A percentile compares a stretch with the other conserved stretches of the same genome.
phyloP scores from a whole-genome alignment of 75 land plant species.

The Selaginella moellendorffii region DNA sequence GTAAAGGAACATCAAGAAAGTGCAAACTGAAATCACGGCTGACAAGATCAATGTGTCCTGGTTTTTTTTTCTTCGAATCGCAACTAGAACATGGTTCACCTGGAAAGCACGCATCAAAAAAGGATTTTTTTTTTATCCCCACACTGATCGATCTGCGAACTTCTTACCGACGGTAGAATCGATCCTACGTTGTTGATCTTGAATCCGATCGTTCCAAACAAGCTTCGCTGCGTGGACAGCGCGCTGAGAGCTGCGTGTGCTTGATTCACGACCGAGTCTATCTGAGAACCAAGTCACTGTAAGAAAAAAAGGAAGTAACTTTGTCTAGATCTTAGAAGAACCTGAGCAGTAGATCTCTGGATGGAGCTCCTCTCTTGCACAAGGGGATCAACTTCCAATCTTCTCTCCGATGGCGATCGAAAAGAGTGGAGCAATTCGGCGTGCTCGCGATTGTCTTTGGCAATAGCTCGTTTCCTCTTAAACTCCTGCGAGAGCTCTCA shows the following conservation, averaged over 20 bases:
- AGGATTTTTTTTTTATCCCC: too few species aligned
- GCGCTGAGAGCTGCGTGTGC: slow-evolving; percentile 87
- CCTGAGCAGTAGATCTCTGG: slow-evolving; percentile 67
- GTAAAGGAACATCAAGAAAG: slow-evolving; percentile 61
- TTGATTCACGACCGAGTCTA: slow-evolving; percentile 69
- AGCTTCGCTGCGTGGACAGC: slow-evolving; percentile 64
- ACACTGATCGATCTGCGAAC: too few species aligned
- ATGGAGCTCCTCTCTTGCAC: slow-evolving; percentile 32
- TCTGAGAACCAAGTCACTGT: too few species aligned
- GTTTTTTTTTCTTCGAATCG: slow-evolving; percentile 74
- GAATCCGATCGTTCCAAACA: slow-evolving; percentile 62
- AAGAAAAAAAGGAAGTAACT: too few species aligned
- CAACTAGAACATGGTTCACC: slow-evolving; percentile 57
- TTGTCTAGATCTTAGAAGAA: too few species aligned
- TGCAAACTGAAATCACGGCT: slow-evolving; percentile 67
- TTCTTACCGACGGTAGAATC: slow-evolving; percentile 62
- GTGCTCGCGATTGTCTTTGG: slow-evolving; percentile 73
- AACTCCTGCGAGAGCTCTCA: slow-evolving; percentile 83
- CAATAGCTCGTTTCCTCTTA: slow-evolving; percentile 48
- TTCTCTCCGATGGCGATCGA: slow-evolving; percentile 38
- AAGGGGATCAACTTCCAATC: slow-evolving; percentile 29
- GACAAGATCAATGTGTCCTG: slow-evolving; percentile 73
- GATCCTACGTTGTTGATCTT: slow-evolving; percentile 63
- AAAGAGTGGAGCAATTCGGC: slow-evolving; percentile 67
- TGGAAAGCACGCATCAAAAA: too few species aligned